Conservation (phyloP, 108 stramenopile species). For the Cyclotella choctawhatcheeana region DNA sequence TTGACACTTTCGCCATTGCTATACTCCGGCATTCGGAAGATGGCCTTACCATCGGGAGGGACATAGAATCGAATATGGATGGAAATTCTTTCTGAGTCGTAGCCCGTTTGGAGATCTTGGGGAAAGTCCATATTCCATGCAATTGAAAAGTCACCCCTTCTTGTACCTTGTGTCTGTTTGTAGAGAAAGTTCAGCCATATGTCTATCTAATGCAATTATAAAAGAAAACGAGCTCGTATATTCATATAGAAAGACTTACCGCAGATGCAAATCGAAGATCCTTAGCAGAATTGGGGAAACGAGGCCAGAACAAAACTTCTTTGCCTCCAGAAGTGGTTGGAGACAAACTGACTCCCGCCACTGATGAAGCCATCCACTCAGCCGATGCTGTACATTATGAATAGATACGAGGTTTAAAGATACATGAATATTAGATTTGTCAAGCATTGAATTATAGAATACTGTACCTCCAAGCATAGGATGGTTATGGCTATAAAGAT, state of each 20-base stretch:
- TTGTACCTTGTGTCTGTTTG: conserved; percentile 41
- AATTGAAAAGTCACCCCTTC: conserved; percentile 50
- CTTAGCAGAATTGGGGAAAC: conserved; percentile 45
- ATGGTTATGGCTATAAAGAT: conserved; percentile 57
- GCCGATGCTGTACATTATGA: conserved; percentile 23
- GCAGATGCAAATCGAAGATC: conserved; percentile 36
- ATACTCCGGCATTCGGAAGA: conserved; percentile 47
- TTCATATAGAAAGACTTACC: neutral
- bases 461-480: conserved; percentile 60
- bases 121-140: conserved; percentile 39
- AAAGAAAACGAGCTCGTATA: neutral
- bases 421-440: neutral
- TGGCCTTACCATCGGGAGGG: conserved; percentile 45
- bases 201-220: neutral
- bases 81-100: conserved; percentile 26
- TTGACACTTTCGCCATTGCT: conserved; percentile 47
- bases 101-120: neutral
- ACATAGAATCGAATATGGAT: conserved; percentile 45
- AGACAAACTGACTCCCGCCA: conserved; percentile 47
- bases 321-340: conserved; percentile 38
- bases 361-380: conserved; percentile 57
- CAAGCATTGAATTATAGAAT: neutral
- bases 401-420: neutral
- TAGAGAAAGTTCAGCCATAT: neutral
- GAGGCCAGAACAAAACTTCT: conserved; percentile 47